These are phyloP conservation scores for Kodamaea leandrae DNA, from an alignment of 805 yeast genomes.

Conservation along the genomic window DNA sequence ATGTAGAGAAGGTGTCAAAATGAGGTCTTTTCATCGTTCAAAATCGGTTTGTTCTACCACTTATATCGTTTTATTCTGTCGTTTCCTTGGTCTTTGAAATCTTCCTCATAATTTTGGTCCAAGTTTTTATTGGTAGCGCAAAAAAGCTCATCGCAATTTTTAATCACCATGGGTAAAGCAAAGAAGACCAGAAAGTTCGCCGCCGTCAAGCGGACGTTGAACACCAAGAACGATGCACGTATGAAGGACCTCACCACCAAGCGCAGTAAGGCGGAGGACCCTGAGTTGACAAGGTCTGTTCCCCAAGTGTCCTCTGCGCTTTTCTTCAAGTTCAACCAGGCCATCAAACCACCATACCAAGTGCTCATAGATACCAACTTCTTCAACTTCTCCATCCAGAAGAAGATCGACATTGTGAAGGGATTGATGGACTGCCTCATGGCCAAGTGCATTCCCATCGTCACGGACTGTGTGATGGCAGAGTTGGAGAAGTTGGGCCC, in stretches of 20 bases:
- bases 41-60: no score
- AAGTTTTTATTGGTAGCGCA: not conserved
- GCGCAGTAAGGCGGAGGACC: constrained; percentile 49
- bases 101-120: no score
- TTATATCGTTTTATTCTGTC: no score
- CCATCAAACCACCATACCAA: constrained; percentile 97
- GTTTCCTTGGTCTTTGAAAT: no score
- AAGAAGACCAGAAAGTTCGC: constrained; percentile 96
- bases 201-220: constrained; percentile 79
- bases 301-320: constrained; percentile 96
- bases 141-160: constrained; percentile 9
- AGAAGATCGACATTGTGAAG: constrained; percentile 88
- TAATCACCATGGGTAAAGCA: constrained; percentile 85
- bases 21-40: no score
- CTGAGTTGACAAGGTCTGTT: constrained; percentile 52
- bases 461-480: constrained; percentile 98
- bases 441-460: constrained; percentile 93
- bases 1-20: no score
- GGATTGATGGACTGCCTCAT: constrained; percentile 96
- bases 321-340: constrained; percentile 89
- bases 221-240: constrained; percentile 63
- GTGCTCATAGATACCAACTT: constrained; percentile 95
- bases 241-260: constrained; percentile 37
- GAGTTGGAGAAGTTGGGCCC: constrained; percentile 96
- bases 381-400: constrained; percentile 93